Evolutionary conservation across 1,139 yeast species (phyloP), one percentile per base, ranked within the genome.

Genomic region (Scheffersomyces cryptocercus): DNA sequence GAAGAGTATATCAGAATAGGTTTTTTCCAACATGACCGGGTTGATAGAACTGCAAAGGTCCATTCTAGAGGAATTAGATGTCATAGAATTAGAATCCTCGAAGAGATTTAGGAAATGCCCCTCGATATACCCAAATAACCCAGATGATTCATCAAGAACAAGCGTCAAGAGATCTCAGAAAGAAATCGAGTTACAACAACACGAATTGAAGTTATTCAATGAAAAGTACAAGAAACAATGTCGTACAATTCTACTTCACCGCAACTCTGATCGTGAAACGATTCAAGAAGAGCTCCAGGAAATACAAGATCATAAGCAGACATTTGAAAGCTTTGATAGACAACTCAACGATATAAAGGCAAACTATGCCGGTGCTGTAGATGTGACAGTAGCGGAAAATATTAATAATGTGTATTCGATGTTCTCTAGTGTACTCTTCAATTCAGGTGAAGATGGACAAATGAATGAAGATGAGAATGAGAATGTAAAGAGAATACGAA

Each of bases 161-260:
- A 20, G 26, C 26, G 26, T 20, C 26, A 73, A 67, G 45, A 56
- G 82, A 48, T 64, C 75, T 44, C 54, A 58, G 35, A 67, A 74
- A 46, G 82, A 77, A 49, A 70, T 76, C 1, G 54, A 81, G 10
- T 52, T 82, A 12, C 95, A 87, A 52, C 83, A 84, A 53, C 88
- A 85, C 60, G 97, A 91, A 59, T 70, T 88, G 3, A 67, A 71
- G 13, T 54, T 62, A 38, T 78, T 91, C 39, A 55, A 79, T 3
- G 69, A 74, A 6, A 75, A 79, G 47, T 82, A 81, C 54, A 59
- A 68, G 34, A 60, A 56, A 11, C 74, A 68, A 40, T 62, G 75
- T 35, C 42, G 48, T 9, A 55, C 57, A n/a, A 39, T 76, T 13
- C 41, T 58, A 8, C 54, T 50, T 1, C 46, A 59, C 4, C 48